Conservation (phyloP, 805 yeast species). For the Saturnispora mendoncae region DNA sequence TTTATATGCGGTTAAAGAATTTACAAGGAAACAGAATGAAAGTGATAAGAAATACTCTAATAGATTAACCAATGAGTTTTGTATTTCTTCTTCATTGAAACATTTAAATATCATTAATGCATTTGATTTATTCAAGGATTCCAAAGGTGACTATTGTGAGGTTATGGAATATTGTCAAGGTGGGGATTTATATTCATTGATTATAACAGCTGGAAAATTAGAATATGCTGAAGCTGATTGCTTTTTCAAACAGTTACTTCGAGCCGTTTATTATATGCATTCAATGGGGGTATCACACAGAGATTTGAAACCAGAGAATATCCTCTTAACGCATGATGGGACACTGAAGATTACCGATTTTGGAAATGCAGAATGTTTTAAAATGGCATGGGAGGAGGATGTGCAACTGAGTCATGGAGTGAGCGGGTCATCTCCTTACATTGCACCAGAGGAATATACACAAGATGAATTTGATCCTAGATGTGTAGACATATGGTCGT, state of each 20-base stretch:
- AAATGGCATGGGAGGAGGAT: constrained; percentile 75
- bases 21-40: constrained; percentile 54
- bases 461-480: constrained; percentile 67
- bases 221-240: constrained; percentile 85
- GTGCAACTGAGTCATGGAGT: constrained; percentile 66
- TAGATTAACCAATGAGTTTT: constrained; percentile 72
- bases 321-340: constrained; percentile 65
- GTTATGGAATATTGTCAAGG: constrained; percentile 82
- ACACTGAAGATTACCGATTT: constrained; percentile 77
- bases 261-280: constrained; percentile 85
- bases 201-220: constrained; percentile 66
- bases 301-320: constrained; percentile 83
- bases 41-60: constrained; percentile 58
- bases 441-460: constrained; percentile 81
- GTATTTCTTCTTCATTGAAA: constrained; percentile 69
- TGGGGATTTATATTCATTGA: constrained; percentile 69
- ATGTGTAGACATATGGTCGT: constrained; percentile 82
- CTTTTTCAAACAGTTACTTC: constrained; percentile 68
- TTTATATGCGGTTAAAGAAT: constrained; percentile 82
- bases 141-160: constrained; percentile 74
- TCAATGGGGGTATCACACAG: constrained; percentile 84
- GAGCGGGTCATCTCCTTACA: constrained; percentile 82
- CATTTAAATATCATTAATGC: constrained; percentile 74
- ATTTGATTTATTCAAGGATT: constrained; percentile 68
- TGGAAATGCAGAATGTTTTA: constrained; percentile 76